A percentile compares a stretch with the other conserved stretches of the same genome.
Evolutionary conservation across 2,329 filamentous ascomycete species (phyloP).

Genomic region (Alternaria arbusti): DNA sequence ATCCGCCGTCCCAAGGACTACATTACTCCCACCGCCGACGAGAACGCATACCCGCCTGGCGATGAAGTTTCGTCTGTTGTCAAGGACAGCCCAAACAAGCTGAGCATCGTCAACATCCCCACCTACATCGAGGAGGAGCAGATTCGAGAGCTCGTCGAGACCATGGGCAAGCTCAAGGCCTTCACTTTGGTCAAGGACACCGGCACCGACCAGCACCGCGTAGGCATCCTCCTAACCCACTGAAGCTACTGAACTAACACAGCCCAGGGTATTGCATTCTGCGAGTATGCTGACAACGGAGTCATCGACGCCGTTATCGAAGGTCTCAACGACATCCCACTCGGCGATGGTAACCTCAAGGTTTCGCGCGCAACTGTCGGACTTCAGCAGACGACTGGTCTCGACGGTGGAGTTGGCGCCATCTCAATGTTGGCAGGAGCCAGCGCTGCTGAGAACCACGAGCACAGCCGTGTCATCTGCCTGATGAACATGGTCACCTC

Average conservation of each 20-base stretch:
- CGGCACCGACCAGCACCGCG: constrained; percentile 83
- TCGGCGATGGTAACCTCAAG: constrained; percentile 84
- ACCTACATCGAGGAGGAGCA: constrained; percentile 88
- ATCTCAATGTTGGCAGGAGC: constrained; percentile 98
- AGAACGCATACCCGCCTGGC: constrained; percentile 70
- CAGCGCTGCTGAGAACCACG: constrained; percentile 72
- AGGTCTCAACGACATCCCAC: constrained; percentile 89
- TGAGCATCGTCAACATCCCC: constrained; percentile 90
- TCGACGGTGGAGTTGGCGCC: constrained; percentile 95
- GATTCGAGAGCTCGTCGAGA: constrained; percentile 84
- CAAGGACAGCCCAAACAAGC: constrained; percentile 92
- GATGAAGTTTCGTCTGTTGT: constrained; percentile 81
- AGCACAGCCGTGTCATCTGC: constrained; percentile 84
- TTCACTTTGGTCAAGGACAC: constrained; percentile 90
- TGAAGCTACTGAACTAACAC: constrained; percentile 14
- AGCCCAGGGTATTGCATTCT: constrained; percentile 87
- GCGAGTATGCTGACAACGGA: constrained; percentile 83
- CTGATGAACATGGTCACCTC: constrained; percentile 98
- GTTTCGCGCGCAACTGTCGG: constrained; percentile 91
- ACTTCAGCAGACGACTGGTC: constrained; percentile 86
- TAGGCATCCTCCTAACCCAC: constrained; percentile 56
- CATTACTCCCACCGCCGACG: constrained; percentile 76
- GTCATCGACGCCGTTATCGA: constrained; percentile 87
- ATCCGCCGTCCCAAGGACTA: constrained; percentile 95
- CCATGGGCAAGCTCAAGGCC: constrained; percentile 91